Conservation (phyloP, 2,329 filamentous ascomycete genomes). For the Botryotinia convoluta region DNA sequence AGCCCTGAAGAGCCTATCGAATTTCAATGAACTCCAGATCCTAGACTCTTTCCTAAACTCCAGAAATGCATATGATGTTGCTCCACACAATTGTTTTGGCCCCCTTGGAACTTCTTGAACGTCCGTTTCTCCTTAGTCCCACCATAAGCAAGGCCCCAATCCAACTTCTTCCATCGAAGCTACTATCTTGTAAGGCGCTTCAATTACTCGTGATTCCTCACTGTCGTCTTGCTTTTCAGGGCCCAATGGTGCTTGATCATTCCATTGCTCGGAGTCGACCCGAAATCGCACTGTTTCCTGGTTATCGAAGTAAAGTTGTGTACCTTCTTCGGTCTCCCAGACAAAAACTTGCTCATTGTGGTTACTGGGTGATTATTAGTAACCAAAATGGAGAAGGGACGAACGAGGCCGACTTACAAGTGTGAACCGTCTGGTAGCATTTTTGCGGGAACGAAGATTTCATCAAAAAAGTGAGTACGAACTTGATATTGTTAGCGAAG, state of each 20-base stretch:
- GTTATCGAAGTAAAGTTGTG: slow-evolving; percentile 81
- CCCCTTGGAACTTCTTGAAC: slow-evolving; percentile 21
- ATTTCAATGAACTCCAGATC: slow-evolving; percentile 15
- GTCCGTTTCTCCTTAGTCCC: slow-evolving; percentile 45
- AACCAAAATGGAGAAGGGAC: slow-evolving; percentile 1
- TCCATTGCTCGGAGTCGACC: slow-evolving; percentile 85
- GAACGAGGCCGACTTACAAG: slow-evolving; percentile 60
- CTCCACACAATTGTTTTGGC: not conserved
- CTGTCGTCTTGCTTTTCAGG: slow-evolving; percentile 62
- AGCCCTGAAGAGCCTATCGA: not conserved
- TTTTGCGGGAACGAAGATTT: slow-evolving; percentile 76
- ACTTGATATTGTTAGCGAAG: slow-evolving; percentile 46
- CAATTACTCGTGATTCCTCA: slow-evolving; percentile 42
- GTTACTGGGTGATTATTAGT: slow-evolving; percentile 50
- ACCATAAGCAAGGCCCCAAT: slow-evolving; percentile 63
- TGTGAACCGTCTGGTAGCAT: slow-evolving; percentile 72
- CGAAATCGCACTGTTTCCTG: slow-evolving; percentile 86
- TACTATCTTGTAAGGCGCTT: slow-evolving; percentile 68
- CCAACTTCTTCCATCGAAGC: slow-evolving; percentile 63
- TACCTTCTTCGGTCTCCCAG: slow-evolving; percentile 67
- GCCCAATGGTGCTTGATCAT: slow-evolving; percentile 76
- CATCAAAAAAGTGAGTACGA: slow-evolving; percentile 88
- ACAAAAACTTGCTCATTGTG: slow-evolving; percentile 78
- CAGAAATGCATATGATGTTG: not conserved
- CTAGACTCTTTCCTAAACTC: slow-evolving; percentile 1